Conservation (phyloP, 306 rosid genomes). For the Rubus parviflorus region DNA sequence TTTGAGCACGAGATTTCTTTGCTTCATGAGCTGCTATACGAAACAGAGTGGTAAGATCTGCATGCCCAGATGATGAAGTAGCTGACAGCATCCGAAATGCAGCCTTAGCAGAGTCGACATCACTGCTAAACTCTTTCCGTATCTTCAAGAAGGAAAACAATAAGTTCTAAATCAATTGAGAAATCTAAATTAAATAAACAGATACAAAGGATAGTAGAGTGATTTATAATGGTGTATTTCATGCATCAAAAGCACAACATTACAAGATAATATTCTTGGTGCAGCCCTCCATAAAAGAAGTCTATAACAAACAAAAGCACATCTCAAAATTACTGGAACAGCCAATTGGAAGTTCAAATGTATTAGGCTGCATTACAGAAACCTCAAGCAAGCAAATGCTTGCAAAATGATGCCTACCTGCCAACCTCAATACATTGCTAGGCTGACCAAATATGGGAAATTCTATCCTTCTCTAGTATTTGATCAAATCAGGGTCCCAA, state of each 20-base stretch:
- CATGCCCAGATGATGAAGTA: conserved; percentile 51
- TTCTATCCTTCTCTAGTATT: not conserved
- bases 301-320: not conserved
- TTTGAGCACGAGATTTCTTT: conserved; percentile 62
- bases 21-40: conserved; percentile 83
- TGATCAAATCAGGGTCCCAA: not conserved
- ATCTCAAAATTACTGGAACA: not conserved
- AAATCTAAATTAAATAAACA: not conserved
- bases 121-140: conserved; percentile 78
- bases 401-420: not conserved
- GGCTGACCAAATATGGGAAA: not conserved
- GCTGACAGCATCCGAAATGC: conserved; percentile 60
- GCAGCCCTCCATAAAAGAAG: not conserved
- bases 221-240: not conserved
- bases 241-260: too few species aligned
- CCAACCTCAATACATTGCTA: not conserved
- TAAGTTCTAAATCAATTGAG: not conserved
- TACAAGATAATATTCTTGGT: not conserved
- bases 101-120: conserved; percentile 58
- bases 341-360: not conserved
- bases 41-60: conserved; percentile 82
- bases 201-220: not conserved
- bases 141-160: conserved; percentile 39
- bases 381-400: not conserved
- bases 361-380: not conserved